These are phyloP conservation scores for Akanthomyces muscarius DNA, from an alignment of 2,329 filamentous ascomycete species.

Conservation along the genomic window DNA sequence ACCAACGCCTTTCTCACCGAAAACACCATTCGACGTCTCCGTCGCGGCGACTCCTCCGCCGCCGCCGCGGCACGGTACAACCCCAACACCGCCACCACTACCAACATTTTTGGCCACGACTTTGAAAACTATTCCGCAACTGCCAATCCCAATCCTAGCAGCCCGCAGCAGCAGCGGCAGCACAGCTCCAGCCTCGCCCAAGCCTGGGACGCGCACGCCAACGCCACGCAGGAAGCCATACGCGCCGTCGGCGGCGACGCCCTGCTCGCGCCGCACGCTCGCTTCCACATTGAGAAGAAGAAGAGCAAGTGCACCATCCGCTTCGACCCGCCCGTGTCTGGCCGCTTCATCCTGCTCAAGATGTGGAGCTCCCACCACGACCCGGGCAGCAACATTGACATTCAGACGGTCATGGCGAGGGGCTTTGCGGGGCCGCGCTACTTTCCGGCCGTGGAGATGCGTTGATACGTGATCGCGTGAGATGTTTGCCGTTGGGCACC, in stretches of 20 bases:
- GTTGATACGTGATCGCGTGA: constrained; percentile 33
- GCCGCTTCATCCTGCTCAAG: constrained; percentile 81
- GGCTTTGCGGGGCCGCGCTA: constrained; percentile 84
- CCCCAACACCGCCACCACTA: not conserved
- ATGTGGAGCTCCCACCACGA: constrained; percentile 77
- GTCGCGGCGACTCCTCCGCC: constrained; percentile 21
- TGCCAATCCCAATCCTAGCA: not conserved
- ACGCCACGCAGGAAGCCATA: constrained; percentile 54
- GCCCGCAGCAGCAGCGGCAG: not conserved
- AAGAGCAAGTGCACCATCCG: constrained; percentile 83
- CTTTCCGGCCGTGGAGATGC: constrained; percentile 66
- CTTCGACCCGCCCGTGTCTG: constrained; percentile 78
- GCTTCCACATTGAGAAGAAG: constrained; percentile 77
- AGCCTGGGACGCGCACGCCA: constrained; percentile 45
- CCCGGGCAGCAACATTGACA: constrained; percentile 71
- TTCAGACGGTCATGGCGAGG: constrained; percentile 77
- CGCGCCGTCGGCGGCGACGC: constrained; percentile 51
- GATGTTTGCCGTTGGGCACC: not conserved
- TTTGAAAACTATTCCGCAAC: constrained; percentile 11
- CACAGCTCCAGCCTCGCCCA: constrained; percentile 27
- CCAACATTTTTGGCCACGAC: constrained; percentile 1
- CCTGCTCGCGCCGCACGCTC: constrained; percentile 68
- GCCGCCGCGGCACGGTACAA: constrained; percentile 14
- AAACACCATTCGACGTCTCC: constrained; percentile 7
- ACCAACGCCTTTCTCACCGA: constrained; percentile 24